Evolutionary conservation across 2,329 filamentous ascomycete species (phyloP).

Genomic region (Aotearoamyces nothofagi): DNA sequence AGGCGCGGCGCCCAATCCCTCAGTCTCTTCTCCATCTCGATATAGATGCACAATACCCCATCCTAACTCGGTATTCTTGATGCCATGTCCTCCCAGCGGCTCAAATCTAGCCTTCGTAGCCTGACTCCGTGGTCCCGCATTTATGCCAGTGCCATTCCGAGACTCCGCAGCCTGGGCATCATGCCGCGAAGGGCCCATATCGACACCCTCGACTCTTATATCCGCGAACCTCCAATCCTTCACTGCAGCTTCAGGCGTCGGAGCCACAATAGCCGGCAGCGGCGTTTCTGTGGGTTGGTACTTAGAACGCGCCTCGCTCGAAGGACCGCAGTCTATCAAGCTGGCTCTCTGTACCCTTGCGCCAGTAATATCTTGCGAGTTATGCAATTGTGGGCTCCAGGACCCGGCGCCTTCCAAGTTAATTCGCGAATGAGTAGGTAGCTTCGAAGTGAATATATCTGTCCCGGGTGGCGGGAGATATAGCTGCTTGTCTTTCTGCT

Average conservation of each 20-base stretch:
- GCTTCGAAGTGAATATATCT: slow-evolving; percentile 24
- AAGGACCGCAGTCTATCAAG: no score
- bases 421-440: slow-evolving; percentile 8
- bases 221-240: slow-evolving; percentile 69
- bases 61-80: slow-evolving; percentile 58
- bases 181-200: slow-evolving; percentile 37
- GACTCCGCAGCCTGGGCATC: not conserved
- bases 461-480: slow-evolving; percentile 35
- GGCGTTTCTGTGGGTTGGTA: no score
- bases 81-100: slow-evolving; percentile 41
- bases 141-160: slow-evolving; percentile 21
- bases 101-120: slow-evolving; percentile 66
- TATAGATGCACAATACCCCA: slow-evolving; percentile 95
- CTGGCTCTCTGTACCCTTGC: no score
- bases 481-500: slow-evolving; percentile 15
- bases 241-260: slow-evolving; percentile 31
- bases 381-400: no score
- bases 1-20: slow-evolving; percentile 27
- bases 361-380: no score
- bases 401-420: no score
- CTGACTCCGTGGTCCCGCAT: slow-evolving; percentile 8
- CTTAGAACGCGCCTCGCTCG: no score
- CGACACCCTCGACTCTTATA: slow-evolving; percentile 69
- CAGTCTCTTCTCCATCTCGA: slow-evolving; percentile 62
- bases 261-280: no score